Base-by-base conservation (phyloP, 2,329 filamentous ascomycete species). In the Niveomyces coronatus region DNA sequence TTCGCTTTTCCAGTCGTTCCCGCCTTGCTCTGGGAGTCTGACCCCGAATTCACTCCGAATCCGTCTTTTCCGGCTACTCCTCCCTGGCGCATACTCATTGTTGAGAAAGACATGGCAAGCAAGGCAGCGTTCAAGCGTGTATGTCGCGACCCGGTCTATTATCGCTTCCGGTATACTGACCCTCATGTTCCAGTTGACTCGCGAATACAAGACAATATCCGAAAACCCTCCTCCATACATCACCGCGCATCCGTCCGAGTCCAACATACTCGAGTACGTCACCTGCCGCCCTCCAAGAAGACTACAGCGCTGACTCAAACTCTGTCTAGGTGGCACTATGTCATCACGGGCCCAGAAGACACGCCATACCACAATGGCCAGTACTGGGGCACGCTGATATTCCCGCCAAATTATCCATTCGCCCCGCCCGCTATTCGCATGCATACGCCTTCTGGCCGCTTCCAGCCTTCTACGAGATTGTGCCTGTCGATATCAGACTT, bases 401-500 rank as follows among this genome's bases (percentile, higher is more conserved):
- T 98, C 61, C 91, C 91, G 13, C 76, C 88, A 8, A 88, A 95
- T 67, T 98, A 98, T 58, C 91, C 91, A 18, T 98, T 95, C 62
- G 89, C 88, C 10, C 91, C 91, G 22, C 91, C 91, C 4, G 87
- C 91, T 3, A 98, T 98, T 61, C 86, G 89, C 55, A 98, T 98
- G 91, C 91, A 96, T 68, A 98, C 91, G 0, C 91, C 91, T 2
- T 89, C 82, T 10, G 91, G 91, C 42, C 85, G 91, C 54, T 98
- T 98, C 65, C 86, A 94, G 58, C 86, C 88, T 3, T 91, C 83
- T 2, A 88, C 86, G 11, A 77, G 91, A 35, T 76, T 98, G 16
- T 98, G 91, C 54, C 80, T 98, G 33, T 93, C 85, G 55, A 98
- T 98, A 53, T 89, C 82, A 51, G 91, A 98, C 57, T 98, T 96